phyloP scores from a whole-genome alignment of 345 rosid genomes.

The Diplotaxis tenuifolia region DNA sequence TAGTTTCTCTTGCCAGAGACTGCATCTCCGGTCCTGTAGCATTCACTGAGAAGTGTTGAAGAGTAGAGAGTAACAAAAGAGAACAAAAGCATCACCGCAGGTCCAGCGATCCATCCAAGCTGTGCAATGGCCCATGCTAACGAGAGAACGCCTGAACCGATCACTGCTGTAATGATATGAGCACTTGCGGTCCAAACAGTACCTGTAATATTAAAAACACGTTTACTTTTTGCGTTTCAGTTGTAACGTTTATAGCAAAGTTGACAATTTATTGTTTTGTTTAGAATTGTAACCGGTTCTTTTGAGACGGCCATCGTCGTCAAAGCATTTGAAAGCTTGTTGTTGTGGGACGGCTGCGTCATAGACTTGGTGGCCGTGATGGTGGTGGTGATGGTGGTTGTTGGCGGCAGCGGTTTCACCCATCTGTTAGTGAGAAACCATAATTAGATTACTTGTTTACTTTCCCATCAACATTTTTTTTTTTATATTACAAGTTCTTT shows the following conservation, averaged over 20 bases:
- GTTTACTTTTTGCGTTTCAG: constrained; percentile 12
- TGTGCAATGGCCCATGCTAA: constrained; percentile 87
- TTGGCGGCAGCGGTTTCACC: constrained; percentile 50
- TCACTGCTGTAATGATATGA: constrained; percentile 81
- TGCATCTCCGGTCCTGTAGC: constrained; percentile 64
- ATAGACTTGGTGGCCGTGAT: constrained; percentile 41
- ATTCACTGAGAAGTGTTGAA: constrained; percentile 64
- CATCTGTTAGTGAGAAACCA: constrained; percentile 36
- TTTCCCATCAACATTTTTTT: not conserved
- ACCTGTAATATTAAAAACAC: constrained; percentile 38
- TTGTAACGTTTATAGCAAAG: not conserved
- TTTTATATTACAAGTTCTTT: not conserved
- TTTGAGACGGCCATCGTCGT: constrained; percentile 73
- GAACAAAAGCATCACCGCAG: constrained; percentile 71
- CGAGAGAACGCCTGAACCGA: constrained; percentile 86
- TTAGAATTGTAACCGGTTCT: constrained; percentile 47
- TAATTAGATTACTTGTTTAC: not conserved
- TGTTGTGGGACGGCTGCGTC: constrained; percentile 34
- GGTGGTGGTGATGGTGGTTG: constrained; percentile 36
- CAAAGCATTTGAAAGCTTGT: constrained; percentile 50
- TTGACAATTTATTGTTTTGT: not conserved
- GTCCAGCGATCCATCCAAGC: constrained; percentile 88
- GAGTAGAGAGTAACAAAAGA: constrained; percentile 65
- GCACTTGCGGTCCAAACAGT: constrained; percentile 81
- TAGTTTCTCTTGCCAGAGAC: constrained; percentile 69